Conservation (phyloP, 225 moss, liverwort and hornwort genomes). For the Bryoerythrophyllum caledonicum region DNA sequence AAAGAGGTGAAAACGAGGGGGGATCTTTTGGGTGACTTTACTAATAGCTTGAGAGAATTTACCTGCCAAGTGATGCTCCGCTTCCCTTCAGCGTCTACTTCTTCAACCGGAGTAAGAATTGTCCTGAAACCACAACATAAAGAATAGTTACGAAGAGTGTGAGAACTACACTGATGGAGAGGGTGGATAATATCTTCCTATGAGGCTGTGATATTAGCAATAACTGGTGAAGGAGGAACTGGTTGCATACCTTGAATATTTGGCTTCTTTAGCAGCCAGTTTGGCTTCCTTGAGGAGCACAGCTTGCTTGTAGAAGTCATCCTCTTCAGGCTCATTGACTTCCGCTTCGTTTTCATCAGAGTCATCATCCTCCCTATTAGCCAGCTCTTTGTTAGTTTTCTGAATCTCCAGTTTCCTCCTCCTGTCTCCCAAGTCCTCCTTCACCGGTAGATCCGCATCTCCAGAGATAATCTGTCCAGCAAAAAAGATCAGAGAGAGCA, state of each 20-base stretch:
- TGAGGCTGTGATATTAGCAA: no score
- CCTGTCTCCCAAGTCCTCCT: slow-evolving; percentile 89
- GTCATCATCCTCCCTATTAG: slow-evolving; percentile 23
- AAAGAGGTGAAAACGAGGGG: no score
- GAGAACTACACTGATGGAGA: background rate
- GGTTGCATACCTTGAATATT: slow-evolving; percentile 58
- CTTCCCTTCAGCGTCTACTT: slow-evolving; percentile 77
- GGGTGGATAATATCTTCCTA: no score
- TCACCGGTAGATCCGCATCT: slow-evolving; percentile 83
- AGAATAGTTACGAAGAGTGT: background rate
- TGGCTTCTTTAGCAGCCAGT: slow-evolving; percentile 76
- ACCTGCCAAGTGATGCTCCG: slow-evolving; percentile 86
- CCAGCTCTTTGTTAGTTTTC: slow-evolving; percentile 44
- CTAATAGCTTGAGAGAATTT: slow-evolving; percentile 5
- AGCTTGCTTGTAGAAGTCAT: slow-evolving; percentile 77
- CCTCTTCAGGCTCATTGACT: slow-evolving; percentile 44
- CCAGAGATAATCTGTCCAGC: slow-evolving; percentile 70
- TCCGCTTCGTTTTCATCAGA: slow-evolving; percentile 32
- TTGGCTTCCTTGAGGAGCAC: slow-evolving; percentile 74
- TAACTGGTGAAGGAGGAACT: background rate
- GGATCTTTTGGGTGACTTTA: no score
- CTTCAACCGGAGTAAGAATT: slow-evolving; percentile 58
- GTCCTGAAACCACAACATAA: slow-evolving; percentile 37
- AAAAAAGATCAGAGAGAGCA: background rate
- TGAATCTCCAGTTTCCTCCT: slow-evolving; percentile 81